These are phyloP conservation scores for Boletellus deceptivus DNA, from an alignment of 1,284 basidiomycete genomes.

Conservation along the genomic window DNA sequence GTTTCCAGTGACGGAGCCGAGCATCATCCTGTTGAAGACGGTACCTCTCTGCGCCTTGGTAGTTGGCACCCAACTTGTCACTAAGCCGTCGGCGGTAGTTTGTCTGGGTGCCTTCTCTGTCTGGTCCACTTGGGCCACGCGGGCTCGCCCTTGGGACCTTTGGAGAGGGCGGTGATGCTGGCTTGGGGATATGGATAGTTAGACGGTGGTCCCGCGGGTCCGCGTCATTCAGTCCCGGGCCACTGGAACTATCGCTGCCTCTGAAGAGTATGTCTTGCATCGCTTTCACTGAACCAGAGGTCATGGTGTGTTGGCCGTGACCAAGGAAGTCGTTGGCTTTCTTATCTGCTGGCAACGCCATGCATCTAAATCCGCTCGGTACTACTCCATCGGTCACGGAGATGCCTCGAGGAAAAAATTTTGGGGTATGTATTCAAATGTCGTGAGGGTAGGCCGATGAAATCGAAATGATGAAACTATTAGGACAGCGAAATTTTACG, in stretches of 20 bases:
- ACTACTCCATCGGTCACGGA: too few species aligned
- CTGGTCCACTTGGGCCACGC: conserved; percentile 26
- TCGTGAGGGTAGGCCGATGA: conserved; percentile 7
- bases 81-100: conserved; percentile 60
- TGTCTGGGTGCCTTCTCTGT: conserved; percentile 23
- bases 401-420: too few species aligned
- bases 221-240: conserved; percentile 25
- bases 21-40: conserved; percentile 70
- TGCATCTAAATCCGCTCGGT: conserved; percentile 11
- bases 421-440: conserved; percentile 25
- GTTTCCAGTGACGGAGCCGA: conserved; percentile 87
- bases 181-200: conserved; percentile 79
- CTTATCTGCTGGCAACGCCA: conserved; percentile 27
- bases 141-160: conserved; percentile 45
- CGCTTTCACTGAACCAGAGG: conserved; percentile 51
- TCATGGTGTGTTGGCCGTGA: conserved; percentile 22
- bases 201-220: conserved; percentile 46
- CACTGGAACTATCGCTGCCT: conserved; percentile 33
- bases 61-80: conserved; percentile 56
- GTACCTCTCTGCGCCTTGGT: conserved; percentile 66
- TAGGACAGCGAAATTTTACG: conserved; percentile 15
- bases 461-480: conserved; percentile 18
- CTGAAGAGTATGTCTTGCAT: conserved; percentile 80
- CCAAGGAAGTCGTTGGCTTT: neutral
- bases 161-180: conserved; percentile 38